phyloP scores from a whole-genome alignment of 352 stramenopile species.

The Pythium sp. region DNA sequence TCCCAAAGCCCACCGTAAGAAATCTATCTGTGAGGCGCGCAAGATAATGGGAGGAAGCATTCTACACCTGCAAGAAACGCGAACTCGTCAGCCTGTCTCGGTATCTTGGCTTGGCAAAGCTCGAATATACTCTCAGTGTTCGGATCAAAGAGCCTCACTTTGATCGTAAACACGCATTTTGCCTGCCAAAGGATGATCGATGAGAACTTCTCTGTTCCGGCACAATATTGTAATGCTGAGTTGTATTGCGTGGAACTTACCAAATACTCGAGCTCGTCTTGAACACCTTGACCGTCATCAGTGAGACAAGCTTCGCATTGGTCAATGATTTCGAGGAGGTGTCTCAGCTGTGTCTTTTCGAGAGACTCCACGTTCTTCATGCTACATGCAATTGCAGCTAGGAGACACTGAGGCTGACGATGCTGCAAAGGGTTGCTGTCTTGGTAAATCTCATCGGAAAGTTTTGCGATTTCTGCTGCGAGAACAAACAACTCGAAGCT shows the following conservation, averaged over 20 bases:
- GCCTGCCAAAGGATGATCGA: constrained; percentile 22
- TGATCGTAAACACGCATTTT: constrained; percentile 48
- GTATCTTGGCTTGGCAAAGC: constrained; percentile 44
- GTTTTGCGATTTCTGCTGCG: constrained; percentile 53
- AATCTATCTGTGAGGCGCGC: background rate
- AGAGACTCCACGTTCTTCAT: constrained; percentile 57
- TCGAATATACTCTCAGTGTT: constrained; percentile 49
- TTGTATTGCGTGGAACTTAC: constrained; percentile 4
- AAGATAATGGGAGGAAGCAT: background rate
- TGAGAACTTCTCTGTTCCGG: background rate
- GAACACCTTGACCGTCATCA: constrained; percentile 9
- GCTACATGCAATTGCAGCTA: constrained; percentile 53
- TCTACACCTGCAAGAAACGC: constrained; percentile 52
- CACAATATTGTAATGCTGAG: background rate
- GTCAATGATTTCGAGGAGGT: constrained; percentile 42
- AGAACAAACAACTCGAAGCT: constrained; percentile 48
- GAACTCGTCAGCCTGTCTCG: constrained; percentile 30
- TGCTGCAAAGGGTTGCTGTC: constrained; percentile 33
- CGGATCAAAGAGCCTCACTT: constrained; percentile 58
- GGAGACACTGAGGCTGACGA: constrained; percentile 40
- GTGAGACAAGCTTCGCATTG: constrained; percentile 27
- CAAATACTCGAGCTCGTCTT: constrained; percentile 17
- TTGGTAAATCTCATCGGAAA: constrained; percentile 36
- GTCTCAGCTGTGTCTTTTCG: constrained; percentile 28
- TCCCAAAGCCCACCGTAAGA: background rate